Percentiles rank a stretch among this genome's conserved stretches.
Evolutionary conservation across 169 alveolate species (phyloP).

Genomic region (Plasmodium berghei): DNA sequence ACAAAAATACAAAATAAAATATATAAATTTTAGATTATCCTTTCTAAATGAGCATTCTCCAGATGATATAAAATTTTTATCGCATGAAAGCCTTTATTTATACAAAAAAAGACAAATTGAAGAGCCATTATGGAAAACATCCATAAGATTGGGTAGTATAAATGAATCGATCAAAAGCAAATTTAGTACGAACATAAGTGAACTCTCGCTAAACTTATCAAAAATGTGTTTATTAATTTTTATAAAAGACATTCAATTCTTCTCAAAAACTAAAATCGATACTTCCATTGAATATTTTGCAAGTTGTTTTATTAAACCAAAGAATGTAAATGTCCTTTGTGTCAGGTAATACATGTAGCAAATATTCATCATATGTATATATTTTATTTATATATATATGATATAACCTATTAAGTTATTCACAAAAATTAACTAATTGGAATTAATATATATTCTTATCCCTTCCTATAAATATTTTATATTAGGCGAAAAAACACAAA

Average conservation of each 20-base stretch:
- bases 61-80: slow-evolving; percentile 71
- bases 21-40: slow-evolving; percentile 63
- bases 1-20: slow-evolving; percentile 50
- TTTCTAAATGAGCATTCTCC: slow-evolving; percentile 69
- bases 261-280: slow-evolving; percentile 9
- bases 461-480: background rate
- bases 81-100: slow-evolving; percentile 69
- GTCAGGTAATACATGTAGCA: slow-evolving; percentile 32
- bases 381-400: background rate
- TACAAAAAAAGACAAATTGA: slow-evolving; percentile 30
- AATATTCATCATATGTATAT: background rate
- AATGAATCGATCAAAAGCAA: slow-evolving; percentile 34
- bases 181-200: slow-evolving; percentile 10
- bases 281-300: slow-evolving; percentile 39
- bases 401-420: background rate
- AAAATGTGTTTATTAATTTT: slow-evolving; percentile 47
- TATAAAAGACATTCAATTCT: slow-evolving; percentile 56
- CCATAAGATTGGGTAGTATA: slow-evolving; percentile 39
- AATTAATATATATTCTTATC: background rate
- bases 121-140: slow-evolving; percentile 69
- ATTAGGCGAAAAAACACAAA: slow-evolving; percentile 55
- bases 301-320: slow-evolving; percentile 33
- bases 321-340: slow-evolving; percentile 26
- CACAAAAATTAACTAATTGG: background rate
- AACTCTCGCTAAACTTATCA: background rate